These are phyloP conservation scores for Mortierella antarctica DNA, from an alignment of 192 early-diverging fungal species.

Conservation along the genomic window DNA sequence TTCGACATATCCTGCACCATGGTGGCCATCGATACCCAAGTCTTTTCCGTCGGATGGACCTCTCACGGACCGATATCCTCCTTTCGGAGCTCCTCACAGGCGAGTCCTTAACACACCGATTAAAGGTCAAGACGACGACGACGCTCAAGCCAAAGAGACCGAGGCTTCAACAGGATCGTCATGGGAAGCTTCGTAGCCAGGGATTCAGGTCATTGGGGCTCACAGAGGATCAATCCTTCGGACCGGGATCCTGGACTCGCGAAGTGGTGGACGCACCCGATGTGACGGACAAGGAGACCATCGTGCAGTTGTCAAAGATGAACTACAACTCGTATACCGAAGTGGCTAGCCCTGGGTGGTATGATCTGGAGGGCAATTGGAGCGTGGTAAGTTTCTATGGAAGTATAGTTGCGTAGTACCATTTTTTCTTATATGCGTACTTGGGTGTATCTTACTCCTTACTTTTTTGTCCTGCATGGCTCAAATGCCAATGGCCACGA, in stretches of 20 bases:
- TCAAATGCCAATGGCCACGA: too few relatives aligned
- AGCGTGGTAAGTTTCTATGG: constrained; percentile 55
- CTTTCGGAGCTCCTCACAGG: constrained; percentile 34
- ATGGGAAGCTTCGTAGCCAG: neutral
- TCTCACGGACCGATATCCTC: constrained; percentile 15
- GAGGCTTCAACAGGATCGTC: too few relatives aligned
- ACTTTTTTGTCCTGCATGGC: too few relatives aligned
- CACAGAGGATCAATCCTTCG: constrained; percentile 35
- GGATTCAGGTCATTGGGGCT: constrained; percentile 23
- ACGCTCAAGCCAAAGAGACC: constrained; percentile 18
- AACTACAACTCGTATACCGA: constrained; percentile 87
- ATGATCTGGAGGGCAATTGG: constrained; percentile 76
- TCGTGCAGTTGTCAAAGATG: constrained; percentile 83
- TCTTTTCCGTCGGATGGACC: constrained; percentile 48
- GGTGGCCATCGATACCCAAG: constrained; percentile 44
- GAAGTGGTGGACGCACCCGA: constrained; percentile 67
- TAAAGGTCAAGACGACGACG: constrained; percentile 46
- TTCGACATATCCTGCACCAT: constrained; percentile 56
- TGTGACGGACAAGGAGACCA: constrained; percentile 75
- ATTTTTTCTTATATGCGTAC: neutral
- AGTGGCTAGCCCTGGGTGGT: constrained; percentile 71
- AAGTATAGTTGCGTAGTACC: neutral
- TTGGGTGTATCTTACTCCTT: too few relatives aligned
- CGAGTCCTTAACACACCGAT: constrained; percentile 28
- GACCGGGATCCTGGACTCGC: constrained; percentile 29